Percentiles rank a stretch among this genome's conserved stretches.
These are phyloP conservation scores for Scutellaria minor DNA, from an alignment of 257 asterid species.

Conservation along the genomic window DNA sequence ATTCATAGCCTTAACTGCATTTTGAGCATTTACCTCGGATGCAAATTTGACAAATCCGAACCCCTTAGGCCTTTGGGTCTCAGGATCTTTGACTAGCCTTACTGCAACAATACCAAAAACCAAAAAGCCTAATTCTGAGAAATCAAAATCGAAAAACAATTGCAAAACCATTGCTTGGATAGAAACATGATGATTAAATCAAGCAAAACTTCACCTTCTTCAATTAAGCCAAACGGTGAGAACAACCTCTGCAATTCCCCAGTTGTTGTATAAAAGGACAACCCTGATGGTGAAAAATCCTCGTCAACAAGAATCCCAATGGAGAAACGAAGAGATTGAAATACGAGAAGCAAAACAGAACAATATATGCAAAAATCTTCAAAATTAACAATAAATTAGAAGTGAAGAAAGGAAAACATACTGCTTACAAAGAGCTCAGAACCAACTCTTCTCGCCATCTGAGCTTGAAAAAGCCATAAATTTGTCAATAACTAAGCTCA, in stretches of 20 bases:
- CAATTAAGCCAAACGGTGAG: constrained; percentile 63
- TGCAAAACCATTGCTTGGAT: constrained; percentile 8
- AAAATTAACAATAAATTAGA: neutral
- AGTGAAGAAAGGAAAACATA: constrained; percentile 25
- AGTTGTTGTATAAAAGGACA: constrained; percentile 70
- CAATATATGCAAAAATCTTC: too few species aligned
- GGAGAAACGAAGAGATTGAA: neutral
- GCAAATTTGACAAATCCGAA: constrained; percentile 75
- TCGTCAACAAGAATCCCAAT: constrained; percentile 7
- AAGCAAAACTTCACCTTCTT: constrained; percentile 51
- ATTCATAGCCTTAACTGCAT: constrained; percentile 65
- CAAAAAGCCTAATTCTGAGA: neutral
- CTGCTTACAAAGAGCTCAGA: constrained; percentile 71
- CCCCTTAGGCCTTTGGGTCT: constrained; percentile 70
- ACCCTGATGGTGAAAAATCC: constrained; percentile 45
- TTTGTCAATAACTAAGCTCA: neutral
- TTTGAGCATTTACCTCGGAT: constrained; percentile 59
- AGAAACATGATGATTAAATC: constrained; percentile 3
- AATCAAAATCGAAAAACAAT: neutral
- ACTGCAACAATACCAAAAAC: constrained; percentile 42
- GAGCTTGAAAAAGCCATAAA: constrained; percentile 33
- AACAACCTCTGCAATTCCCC: constrained; percentile 59
- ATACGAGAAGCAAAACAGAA: neutral
- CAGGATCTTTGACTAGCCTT: constrained; percentile 67
- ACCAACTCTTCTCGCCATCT: constrained; percentile 55